phyloP scores from a whole-genome alignment of 140 eudicot species.

The Stevia rebaudiana region DNA sequence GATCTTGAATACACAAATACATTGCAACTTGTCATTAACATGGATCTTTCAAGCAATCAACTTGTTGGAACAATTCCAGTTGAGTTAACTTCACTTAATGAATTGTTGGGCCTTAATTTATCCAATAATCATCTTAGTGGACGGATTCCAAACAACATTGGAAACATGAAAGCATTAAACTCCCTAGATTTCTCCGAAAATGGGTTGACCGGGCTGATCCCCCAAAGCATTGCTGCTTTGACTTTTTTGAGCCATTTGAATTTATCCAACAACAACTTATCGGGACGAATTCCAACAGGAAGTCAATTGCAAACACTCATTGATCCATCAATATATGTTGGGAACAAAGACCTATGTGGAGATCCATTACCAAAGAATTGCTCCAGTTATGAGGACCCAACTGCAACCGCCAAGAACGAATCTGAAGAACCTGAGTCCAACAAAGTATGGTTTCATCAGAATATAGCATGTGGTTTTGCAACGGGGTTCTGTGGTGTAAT shows the following conservation, averaged over 20 bases:
- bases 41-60: conserved; percentile 39
- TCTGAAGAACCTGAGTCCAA: too few relatives aligned
- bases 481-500: conserved; percentile 1
- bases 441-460: neutral
- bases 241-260: neutral
- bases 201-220: conserved; percentile 28
- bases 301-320: conserved; percentile 16
- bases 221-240: neutral
- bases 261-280: conserved; percentile 33
- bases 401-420: too few relatives aligned
- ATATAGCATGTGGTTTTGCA: neutral
- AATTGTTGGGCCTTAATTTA: conserved; percentile 24
- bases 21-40: neutral
- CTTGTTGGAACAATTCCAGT: conserved; percentile 28
- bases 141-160: conserved; percentile 25
- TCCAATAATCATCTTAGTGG: conserved; percentile 32
- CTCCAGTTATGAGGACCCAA: too few relatives aligned
- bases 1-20: neutral
- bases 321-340: conserved; percentile 12
- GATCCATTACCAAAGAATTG: neutral
- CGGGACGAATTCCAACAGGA: conserved; percentile 37
- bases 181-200: conserved; percentile 39
- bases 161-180: conserved; percentile 17
- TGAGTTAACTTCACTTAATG: conserved; percentile 13
- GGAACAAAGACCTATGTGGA: neutral